A percentile compares a stretch with the other conserved stretches of the same genome.
Conservation (phyloP, 208 protist species). For the Wallacemonas sp. region DNA sequence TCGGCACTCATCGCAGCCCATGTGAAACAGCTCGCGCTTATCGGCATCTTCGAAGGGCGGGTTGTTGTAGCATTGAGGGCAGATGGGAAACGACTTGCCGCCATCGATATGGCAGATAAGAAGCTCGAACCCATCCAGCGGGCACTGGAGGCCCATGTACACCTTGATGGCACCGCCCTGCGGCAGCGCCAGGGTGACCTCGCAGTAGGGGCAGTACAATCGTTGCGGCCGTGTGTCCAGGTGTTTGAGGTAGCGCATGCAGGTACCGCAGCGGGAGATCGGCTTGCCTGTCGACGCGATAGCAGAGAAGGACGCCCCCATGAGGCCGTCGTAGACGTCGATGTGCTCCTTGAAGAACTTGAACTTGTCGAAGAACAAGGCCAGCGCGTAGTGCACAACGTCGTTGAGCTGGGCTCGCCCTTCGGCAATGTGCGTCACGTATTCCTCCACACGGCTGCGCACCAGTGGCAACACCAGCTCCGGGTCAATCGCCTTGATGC, state of each 20-base stretch:
- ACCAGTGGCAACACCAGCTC: conserved; percentile 93
- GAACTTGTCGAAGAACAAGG: conserved; percentile 91
- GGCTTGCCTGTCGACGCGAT: conserved; percentile 79
- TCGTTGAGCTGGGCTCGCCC: conserved; percentile 77
- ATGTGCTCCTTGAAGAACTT: conserved; percentile 92
- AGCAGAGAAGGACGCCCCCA: conserved; percentile 93
- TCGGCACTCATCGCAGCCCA: conserved; percentile 92
- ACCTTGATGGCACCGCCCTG: conserved; percentile 87
- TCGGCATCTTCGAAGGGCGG: conserved; percentile 85
- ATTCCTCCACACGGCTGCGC: conserved; percentile 90
- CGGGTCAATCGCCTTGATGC: conserved; percentile 92
- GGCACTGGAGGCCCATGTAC: conserved; percentile 85
- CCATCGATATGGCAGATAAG: conserved; percentile 89
- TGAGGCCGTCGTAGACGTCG: conserved; percentile 90
- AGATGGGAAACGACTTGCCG: conserved; percentile 89
- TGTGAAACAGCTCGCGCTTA: conserved; percentile 32
- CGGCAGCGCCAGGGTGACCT: conserved; percentile 90
- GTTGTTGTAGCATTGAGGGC: conserved; percentile 95
- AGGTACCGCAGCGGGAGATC: conserved; percentile 91
- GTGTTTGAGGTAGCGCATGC: conserved; percentile 90
- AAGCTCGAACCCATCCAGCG: conserved; percentile 93
- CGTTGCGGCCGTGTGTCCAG: conserved; percentile 81
- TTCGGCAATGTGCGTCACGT: conserved; percentile 92
- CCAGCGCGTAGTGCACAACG: conserved; percentile 79
- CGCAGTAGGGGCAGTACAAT: conserved; percentile 93